Base-by-base conservation (phyloP, 768 basidiomycete species). In the Russula olivacea region DNA sequence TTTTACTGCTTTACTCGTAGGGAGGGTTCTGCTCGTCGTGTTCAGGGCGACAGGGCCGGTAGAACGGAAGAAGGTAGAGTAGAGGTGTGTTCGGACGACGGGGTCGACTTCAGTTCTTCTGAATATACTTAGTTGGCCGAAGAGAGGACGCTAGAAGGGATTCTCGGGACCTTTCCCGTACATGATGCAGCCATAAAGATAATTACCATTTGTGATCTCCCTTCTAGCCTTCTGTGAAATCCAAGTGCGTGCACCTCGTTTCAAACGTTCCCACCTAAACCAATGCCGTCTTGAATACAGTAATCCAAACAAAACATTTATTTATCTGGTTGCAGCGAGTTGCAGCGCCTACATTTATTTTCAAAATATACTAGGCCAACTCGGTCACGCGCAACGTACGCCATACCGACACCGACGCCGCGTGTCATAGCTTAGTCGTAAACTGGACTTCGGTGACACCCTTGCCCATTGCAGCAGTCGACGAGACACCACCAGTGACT, bases 381-480 rank as follows among this genome's bases (percentile, higher is more conserved):
- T 21, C 51, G 9, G 30, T 32, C 38, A 12, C 36, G 12, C 36
- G 34, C 11, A 11, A 34, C 10, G 12, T 38, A 38, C 38, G 4
- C 38, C 14, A 3, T 38, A 11, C n/a, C 32, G 21, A 19, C 51
- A 7, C 47, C 45, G 25, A 11, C 25, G 25, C 54, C 25, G 19
- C 25, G 19, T 41, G 41, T 76, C 69, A 83, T 65, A 83, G 69
- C 69, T 75, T 76, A 40, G 61, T 58, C 38, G 76, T 68, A 76
- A 96, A 97, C 74, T 96, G 94, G 41, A 86, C 75, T 77, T 97
- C 94, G 0, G 94, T 97, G 34, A 96, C 93, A 60, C 96, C 96
- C 69, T 86, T 86, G 55, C 96, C 97, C 96, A 98, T 98, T n/a
- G 97, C 96, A n/a, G 95, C 84, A 11, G 96, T 98, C 53, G 93